Evolutionary conservation across 306 rosid species (phyloP).

Genomic region (Cicer arietinum): DNA sequence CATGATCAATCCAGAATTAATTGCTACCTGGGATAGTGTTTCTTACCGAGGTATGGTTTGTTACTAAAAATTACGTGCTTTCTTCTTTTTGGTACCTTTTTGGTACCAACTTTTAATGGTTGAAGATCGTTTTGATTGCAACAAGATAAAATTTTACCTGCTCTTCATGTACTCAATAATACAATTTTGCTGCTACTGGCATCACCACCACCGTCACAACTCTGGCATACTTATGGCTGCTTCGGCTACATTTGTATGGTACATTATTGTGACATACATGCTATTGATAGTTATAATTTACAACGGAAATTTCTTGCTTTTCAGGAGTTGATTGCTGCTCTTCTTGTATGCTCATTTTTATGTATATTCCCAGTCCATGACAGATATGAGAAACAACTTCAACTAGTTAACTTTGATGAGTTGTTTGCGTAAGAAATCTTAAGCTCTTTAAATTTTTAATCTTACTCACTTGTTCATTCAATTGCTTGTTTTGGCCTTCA

Average conservation of each 20-base stretch:
- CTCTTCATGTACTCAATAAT: background rate
- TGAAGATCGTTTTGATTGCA: constrained; percentile 13
- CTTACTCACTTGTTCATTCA: constrained; percentile 25
- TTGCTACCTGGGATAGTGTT: constrained; percentile 60
- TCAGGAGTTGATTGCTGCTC: constrained; percentile 88
- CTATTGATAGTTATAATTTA: constrained; percentile 18
- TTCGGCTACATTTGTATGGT: constrained; percentile 8
- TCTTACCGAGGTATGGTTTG: constrained; percentile 73
- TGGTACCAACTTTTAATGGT: background rate
- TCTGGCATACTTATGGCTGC: constrained; percentile 14
- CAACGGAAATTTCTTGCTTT: constrained; percentile 38
- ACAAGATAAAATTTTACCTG: background rate
- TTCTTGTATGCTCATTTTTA: constrained; percentile 86
- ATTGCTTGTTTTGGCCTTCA: constrained; percentile 18
- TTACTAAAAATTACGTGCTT: constrained; percentile 7
- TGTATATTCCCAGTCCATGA: constrained; percentile 73
- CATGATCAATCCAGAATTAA: too few species aligned
- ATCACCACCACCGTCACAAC: background rate
- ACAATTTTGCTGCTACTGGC: background rate
- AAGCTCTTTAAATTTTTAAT: constrained; percentile 17
- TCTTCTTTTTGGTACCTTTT: background rate
- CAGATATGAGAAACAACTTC: constrained; percentile 67
- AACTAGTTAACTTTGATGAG: constrained; percentile 69
- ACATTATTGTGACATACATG: background rate
- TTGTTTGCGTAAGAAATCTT: constrained; percentile 77